These are phyloP conservation scores for Poronia punctata DNA, from an alignment of 495 filamentous ascomycete genomes.

Conservation along the genomic window DNA sequence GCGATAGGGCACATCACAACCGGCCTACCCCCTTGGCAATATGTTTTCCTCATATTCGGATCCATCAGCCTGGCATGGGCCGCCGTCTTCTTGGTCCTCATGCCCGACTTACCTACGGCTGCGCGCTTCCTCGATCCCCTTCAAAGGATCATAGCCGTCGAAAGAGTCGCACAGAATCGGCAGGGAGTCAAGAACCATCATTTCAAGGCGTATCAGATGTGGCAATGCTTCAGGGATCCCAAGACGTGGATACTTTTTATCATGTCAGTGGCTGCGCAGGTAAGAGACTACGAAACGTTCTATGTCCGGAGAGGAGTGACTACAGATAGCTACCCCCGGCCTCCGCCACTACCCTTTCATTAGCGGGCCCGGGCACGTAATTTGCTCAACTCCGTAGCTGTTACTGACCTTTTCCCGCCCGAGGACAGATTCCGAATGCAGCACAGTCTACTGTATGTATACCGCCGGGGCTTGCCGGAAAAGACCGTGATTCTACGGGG, in stretches of 20 bases:
- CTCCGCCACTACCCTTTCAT: too few species aligned
- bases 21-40: slow-evolving; percentile 36
- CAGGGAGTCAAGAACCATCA: slow-evolving; percentile 58
- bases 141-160: slow-evolving; percentile 46
- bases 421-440: slow-evolving; percentile 31
- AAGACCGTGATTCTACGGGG: too few species aligned
- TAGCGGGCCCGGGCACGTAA: too few species aligned
- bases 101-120: slow-evolving; percentile 52
- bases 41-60: slow-evolving; percentile 43
- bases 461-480: not conserved
- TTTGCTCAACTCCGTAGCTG: too few species aligned
- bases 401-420: not conserved
- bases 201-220: slow-evolving; percentile 39
- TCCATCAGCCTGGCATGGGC: slow-evolving; percentile 48
- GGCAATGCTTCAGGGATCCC: slow-evolving; percentile 52
- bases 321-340: too few species aligned
- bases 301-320: too few species aligned
- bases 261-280: slow-evolving; percentile 34
- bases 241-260: slow-evolving; percentile 44
- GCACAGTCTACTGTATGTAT: slow-evolving; percentile 42
- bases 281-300: too few species aligned
- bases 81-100: slow-evolving; percentile 46
- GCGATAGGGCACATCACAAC: slow-evolving; percentile 44
- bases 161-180: slow-evolving; percentile 47
- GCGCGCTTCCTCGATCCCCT: slow-evolving; percentile 43